Evolutionary conservation across 108 stramenopile genomes (phyloP).

Genomic region (Cyclostephanos invisitatus): DNA sequence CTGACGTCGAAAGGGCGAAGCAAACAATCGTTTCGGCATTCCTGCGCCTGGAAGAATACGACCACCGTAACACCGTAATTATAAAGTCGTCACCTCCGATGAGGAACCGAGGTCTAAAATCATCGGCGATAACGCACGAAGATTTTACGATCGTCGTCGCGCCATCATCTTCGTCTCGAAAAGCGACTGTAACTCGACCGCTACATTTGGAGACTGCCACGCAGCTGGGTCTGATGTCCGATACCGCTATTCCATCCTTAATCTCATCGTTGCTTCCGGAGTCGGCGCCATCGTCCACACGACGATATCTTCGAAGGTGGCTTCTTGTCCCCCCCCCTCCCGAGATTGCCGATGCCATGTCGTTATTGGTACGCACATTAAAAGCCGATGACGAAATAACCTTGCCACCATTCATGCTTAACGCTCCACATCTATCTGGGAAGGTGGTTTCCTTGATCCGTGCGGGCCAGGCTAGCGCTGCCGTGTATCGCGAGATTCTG

Average conservation of each 20-base stretch:
- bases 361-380: slow-evolving; percentile 49
- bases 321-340: slow-evolving; percentile 81
- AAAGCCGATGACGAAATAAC: slow-evolving; percentile 37
- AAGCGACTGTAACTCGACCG: slow-evolving; percentile 13
- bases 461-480: slow-evolving; percentile 81
- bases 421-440: slow-evolving; percentile 60
- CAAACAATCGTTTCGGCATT: slow-evolving; percentile 51
- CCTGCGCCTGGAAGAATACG: slow-evolving; percentile 37
- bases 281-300: slow-evolving; percentile 62
- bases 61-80: background rate
- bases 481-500: slow-evolving; percentile 74
- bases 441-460: slow-evolving; percentile 73
- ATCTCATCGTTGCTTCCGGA: slow-evolving; percentile 60
- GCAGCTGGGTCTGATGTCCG: slow-evolving; percentile 74
- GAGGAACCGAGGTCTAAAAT: slow-evolving; percentile 22
- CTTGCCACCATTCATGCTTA: slow-evolving; percentile 35
- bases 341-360: slow-evolving; percentile 67
- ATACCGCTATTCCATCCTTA: slow-evolving; percentile 69
- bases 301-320: slow-evolving; percentile 69
- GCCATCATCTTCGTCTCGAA: slow-evolving; percentile 24
- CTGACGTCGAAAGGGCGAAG: slow-evolving; percentile 56
- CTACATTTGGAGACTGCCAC: slow-evolving; percentile 69
- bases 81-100: background rate
- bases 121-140: slow-evolving; percentile 25
- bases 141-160: slow-evolving; percentile 28